Evolutionary conservation across 2,329 filamentous ascomycete species (phyloP).

Genomic region (Cordyceps cateniannulata): DNA sequence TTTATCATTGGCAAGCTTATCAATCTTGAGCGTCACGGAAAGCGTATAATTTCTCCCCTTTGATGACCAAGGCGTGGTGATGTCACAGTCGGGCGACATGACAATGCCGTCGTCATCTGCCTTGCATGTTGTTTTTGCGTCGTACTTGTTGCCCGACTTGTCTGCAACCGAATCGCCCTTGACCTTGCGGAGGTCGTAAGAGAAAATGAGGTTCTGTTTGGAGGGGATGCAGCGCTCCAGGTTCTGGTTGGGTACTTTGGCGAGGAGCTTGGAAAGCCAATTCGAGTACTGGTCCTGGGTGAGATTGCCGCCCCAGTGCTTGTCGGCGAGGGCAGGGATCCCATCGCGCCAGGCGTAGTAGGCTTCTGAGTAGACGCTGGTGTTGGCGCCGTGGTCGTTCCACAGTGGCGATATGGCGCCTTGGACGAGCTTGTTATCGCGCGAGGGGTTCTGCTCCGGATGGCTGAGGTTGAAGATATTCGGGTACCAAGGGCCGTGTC

Average conservation of each 20-base stretch:
- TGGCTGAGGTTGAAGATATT: conserved; percentile 19
- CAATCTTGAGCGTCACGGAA: conserved; percentile 33
- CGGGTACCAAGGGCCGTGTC: conserved; percentile 16
- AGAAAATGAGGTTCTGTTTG: conserved; percentile 15
- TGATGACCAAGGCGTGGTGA: conserved; percentile 41
- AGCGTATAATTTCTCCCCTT: conserved; percentile 54
- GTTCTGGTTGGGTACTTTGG: conserved; percentile 17
- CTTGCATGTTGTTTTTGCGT: conserved; percentile 32
- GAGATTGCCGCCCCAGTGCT: conserved; percentile 22
- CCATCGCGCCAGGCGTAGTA: conserved; percentile 22
- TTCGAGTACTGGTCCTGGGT: conserved; percentile 11
- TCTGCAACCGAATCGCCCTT: conserved; percentile 13
- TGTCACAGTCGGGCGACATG: conserved; percentile 31
- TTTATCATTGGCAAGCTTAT: conserved; percentile 23
- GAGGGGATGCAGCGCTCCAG: conserved; percentile 17
- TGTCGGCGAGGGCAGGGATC: conserved; percentile 20
- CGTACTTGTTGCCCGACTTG: conserved; percentile 17
- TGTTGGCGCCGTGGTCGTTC: conserved; percentile 21
- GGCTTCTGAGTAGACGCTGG: conserved; percentile 20
- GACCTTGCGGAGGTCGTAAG: conserved; percentile 18
- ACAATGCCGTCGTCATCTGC: conserved; percentile 21
- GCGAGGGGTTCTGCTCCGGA: conserved; percentile 15
- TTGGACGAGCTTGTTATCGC: conserved; percentile 14
- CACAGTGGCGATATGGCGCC: conserved; percentile 20
- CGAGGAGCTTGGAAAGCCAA: conserved; percentile 15